Base-by-base conservation (phyloP, 768 basidiomycete genomes). In the Rhodotorula taiwanensis region DNA sequence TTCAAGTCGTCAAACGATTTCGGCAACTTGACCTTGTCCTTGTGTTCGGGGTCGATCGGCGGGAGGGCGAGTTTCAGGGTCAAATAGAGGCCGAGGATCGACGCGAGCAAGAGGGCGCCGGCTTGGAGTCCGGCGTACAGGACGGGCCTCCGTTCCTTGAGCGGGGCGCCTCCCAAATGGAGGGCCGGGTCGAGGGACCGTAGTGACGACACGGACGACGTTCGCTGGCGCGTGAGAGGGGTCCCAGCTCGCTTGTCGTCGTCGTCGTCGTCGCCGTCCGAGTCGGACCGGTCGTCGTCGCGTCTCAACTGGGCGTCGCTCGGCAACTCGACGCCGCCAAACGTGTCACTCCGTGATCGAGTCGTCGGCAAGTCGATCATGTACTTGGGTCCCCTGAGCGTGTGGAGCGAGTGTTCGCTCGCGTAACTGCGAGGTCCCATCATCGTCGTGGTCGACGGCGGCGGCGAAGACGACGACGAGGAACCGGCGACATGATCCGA, bases 1-100 rank as follows among this genome's bases (percentile, higher is more conserved):
- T 97, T 85, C 16, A 98, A 80, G 74, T 97, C 84, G 25, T 80
- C 81, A 70, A 98, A 97, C 5, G 86, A 88, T 74, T 86, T 89
- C 18, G 94, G 94, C 55, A 98, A 82, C 70, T 83, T 85, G 30
- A 98, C 80, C 33, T 81, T 74, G 0, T 83, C 83, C 42, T 85
- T 83, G 79, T 98, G 91, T 53, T 79, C 83, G 44, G 89, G 89
- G 72, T 70, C 52, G 36, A 68, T 71, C 28, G 56, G 52, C 45
- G 48, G 55, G 55, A 62, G 41, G 14, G 70, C 85, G 7, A 89
- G 75, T 80, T 83, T 89, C n/a, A 97, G 81, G 0, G 81, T 85
- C 14, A 85, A 83, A 5, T 85, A 87, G 4, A 98, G 83, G 28
- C 89, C 57, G 2, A 83, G 55, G 3, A 85, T 83, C 71, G 87